phyloP scores from a whole-genome alignment of 768 basidiomycete genomes.

The Tylopilus rubrobrunneus region DNA sequence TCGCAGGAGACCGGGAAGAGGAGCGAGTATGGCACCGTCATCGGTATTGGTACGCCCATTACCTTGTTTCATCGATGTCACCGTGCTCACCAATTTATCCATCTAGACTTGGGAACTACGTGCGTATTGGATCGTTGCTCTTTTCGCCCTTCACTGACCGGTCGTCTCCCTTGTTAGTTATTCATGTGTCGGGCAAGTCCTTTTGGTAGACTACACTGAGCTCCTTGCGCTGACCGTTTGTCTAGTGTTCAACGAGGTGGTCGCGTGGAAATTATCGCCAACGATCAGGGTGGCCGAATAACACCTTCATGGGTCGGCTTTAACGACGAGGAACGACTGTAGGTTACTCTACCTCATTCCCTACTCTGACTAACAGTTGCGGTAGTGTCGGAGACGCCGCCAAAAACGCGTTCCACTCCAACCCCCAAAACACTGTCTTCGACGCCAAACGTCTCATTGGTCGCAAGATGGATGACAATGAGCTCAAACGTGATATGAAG shows the following conservation, averaged over 20 bases:
- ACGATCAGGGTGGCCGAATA: slow-evolving; percentile 91
- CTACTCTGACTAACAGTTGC: slow-evolving; percentile 85
- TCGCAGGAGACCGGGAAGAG: slow-evolving; percentile 56
- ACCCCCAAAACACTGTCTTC: slow-evolving; percentile 77
- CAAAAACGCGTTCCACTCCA: slow-evolving; percentile 98
- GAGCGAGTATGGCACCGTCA: slow-evolving; percentile 85
- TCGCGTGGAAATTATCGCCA: slow-evolving; percentile 97
- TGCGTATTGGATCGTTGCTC: slow-evolving; percentile 32
- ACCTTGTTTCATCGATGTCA: accelerated
- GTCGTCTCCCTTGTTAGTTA: slow-evolving; percentile 50
- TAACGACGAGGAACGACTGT: no score
- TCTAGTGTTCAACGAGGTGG: slow-evolving; percentile 77
- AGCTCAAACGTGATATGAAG: no score
- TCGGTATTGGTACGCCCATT: slow-evolving; percentile 75
- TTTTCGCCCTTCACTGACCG: slow-evolving; percentile 1
- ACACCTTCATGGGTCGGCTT: slow-evolving; percentile 83
- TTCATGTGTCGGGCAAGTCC: slow-evolving; percentile 88
- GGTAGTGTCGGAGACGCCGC: slow-evolving; percentile 99
- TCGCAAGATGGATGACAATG: no score
- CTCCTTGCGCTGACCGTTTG: background rate
- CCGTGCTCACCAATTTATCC: slow-evolving; percentile 4
- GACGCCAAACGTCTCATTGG: slow-evolving; percentile 96
- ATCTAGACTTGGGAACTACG: slow-evolving; percentile 86
- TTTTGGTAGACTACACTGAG: background rate
- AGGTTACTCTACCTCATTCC: no score